phyloP scores from a whole-genome alignment of 2,329 filamentous ascomycete species.

The Sphaerostilbella broomeana region DNA sequence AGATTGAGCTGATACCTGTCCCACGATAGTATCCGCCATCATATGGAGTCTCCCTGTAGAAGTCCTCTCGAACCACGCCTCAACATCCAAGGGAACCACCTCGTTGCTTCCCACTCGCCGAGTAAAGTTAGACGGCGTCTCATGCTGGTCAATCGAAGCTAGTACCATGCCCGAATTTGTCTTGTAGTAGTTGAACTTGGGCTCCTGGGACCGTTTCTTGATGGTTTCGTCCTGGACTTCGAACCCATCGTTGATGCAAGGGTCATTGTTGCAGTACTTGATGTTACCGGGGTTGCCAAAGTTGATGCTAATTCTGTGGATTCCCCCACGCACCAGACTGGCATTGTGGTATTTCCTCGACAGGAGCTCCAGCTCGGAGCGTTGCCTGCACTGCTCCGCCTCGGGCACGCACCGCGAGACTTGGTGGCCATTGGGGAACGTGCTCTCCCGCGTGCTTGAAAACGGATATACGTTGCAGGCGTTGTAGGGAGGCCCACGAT shows the following conservation, averaged over 20 bases:
- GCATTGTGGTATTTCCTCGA: conserved; percentile 8
- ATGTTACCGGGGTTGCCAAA: conserved; percentile 17
- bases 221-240: conserved; percentile 15
- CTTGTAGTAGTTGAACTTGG: conserved; percentile 16
- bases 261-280: conserved; percentile 16
- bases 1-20: conserved; percentile 11
- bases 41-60: conserved; percentile 9
- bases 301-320: conserved; percentile 10
- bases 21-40: conserved; percentile 15
- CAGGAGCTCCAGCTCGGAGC: conserved; percentile 4
- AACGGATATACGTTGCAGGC: conserved; percentile 19
- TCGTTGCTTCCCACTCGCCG: conserved; percentile 13
- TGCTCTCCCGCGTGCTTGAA: conserved; percentile 12
- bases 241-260: conserved; percentile 17
- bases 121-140: conserved; percentile 13
- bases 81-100: conserved; percentile 6
- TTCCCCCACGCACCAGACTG: conserved; percentile 1
- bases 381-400: conserved; percentile 12
- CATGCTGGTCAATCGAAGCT: conserved; percentile 10
- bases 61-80: conserved; percentile 13
- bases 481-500: conserved; percentile 8
- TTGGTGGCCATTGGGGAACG: conserved; percentile 12
- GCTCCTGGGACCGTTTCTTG: conserved; percentile 11
- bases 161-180: conserved; percentile 16
- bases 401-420: conserved; percentile 18